These are phyloP conservation scores for Metschnikowia kunwiensis DNA, from an alignment of 805 yeast genomes.

Conservation along the genomic window DNA sequence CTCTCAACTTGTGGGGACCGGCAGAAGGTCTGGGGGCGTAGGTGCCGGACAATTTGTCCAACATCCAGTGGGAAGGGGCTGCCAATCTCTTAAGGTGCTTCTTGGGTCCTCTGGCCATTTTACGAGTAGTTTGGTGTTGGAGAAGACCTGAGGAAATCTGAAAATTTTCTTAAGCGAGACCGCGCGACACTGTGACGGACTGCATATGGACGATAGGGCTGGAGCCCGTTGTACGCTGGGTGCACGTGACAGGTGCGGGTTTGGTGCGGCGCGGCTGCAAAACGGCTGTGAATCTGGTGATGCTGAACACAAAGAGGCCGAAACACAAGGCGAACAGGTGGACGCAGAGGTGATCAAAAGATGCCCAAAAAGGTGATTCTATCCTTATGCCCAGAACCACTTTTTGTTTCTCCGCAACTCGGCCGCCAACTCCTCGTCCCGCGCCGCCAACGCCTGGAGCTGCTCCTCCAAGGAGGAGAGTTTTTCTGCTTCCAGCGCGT, in stretches of 20 bases:
- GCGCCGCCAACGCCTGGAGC: conserved; percentile 24
- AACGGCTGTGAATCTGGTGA: no score
- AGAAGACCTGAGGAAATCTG: not conserved
- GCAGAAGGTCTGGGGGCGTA: conserved; percentile 99
- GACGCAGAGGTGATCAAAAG: no score
- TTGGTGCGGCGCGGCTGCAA: no score
- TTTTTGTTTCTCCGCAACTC: conserved; percentile 25
- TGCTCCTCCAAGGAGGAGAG: conserved; percentile 40
- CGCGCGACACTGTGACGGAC: conserved; percentile 2
- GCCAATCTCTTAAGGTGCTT: conserved; percentile 99
- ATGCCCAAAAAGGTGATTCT: no score
- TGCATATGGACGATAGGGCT: conserved; percentile 5
- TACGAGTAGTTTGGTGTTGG: conserved; percentile 7
- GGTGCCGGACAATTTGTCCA: conserved; percentile 99
- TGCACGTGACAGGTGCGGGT: no score
- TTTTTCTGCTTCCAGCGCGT: conserved; percentile 39
- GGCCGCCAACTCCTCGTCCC: conserved; percentile 25
- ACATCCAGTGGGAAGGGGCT: conserved; percentile 99
- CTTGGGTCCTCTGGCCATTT: conserved; percentile 85
- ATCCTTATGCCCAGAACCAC: conserved; percentile 27
- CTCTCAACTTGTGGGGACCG: conserved; percentile 99
- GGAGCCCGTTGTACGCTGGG: no score
- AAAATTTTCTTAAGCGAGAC: conserved; percentile 14
- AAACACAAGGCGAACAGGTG: no score
- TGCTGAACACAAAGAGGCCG: no score